Percentiles rank a stretch among this genome's conserved stretches.
Evolutionary conservation across 2,329 filamentous ascomycete species (phyloP).

Genomic region (Ceratocystis lukuohia): DNA sequence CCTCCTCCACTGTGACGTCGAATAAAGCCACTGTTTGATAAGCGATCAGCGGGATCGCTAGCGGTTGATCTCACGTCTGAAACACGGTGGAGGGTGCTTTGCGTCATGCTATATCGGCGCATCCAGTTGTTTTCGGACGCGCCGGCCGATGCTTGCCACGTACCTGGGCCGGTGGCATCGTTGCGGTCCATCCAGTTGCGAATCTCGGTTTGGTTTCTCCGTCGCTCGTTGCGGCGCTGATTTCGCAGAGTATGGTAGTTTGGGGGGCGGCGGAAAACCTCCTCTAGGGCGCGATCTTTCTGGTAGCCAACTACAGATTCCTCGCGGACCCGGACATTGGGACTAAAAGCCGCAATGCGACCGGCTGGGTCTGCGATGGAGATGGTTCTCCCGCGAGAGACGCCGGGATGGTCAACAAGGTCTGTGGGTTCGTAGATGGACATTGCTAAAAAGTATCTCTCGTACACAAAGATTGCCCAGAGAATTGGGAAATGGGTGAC

Average conservation of each 20-base stretch:
- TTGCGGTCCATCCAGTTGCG: conserved; percentile 79
- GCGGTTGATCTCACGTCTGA: conserved; percentile 47
- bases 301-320: conserved; percentile 80
- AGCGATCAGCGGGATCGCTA: conserved; percentile 51
- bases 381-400: conserved; percentile 36
- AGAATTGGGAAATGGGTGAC: conserved; percentile 77
- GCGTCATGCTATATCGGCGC: conserved; percentile 39
- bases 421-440: conserved; percentile 73
- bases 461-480: conserved; percentile 77
- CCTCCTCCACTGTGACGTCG: conserved; percentile 18
- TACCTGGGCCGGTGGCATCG: conserved; percentile 33
- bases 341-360: conserved; percentile 57
- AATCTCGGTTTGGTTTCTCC: conserved; percentile 68
- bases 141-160: conserved; percentile 11
- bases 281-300: conserved; percentile 79
- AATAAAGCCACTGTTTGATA: conserved; percentile 37
- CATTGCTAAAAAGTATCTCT: conserved; percentile 62
- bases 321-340: conserved; percentile 58
- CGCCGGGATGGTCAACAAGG: conserved; percentile 58
- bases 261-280: conserved; percentile 70
- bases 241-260: conserved; percentile 48
- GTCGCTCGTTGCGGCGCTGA: conserved; percentile 48
- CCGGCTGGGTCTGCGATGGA: conserved; percentile 45
- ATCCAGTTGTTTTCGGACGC: conserved; percentile 33
- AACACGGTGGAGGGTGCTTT: conserved; percentile 36